phyloP scores from a whole-genome alignment of 1,284 basidiomycete genomes.

The Entoloma clypeatum region DNA sequence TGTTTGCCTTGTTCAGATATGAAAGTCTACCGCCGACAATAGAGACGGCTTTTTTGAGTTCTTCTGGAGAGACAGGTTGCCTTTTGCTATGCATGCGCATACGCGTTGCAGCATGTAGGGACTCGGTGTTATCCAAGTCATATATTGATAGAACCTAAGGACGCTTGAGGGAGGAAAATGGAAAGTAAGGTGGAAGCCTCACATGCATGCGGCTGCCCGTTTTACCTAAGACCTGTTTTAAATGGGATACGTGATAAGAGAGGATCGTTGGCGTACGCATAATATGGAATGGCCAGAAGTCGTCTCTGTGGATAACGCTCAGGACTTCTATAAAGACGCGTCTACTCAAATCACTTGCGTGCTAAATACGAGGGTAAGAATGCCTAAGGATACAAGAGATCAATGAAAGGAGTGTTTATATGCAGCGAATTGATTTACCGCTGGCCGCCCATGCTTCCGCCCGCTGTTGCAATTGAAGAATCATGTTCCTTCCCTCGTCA shows the following conservation, averaged over 20 bases:
- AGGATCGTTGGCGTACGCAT: slow-evolving; percentile 47
- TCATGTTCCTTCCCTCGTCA: slow-evolving; percentile 70
- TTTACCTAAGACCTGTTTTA: too few species aligned
- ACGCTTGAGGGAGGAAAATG: slow-evolving; percentile 5
- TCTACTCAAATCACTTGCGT: slow-evolving; percentile 44
- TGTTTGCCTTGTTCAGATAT: slow-evolving; percentile 63
- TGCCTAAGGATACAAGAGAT: slow-evolving; percentile 41
- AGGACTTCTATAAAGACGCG: slow-evolving; percentile 5
- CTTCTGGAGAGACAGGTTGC: slow-evolving; percentile 29
- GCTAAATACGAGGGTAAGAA: slow-evolving; percentile 76
- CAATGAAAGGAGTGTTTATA: too few species aligned
- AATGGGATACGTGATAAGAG: slow-evolving; percentile 1
- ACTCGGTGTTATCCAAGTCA: slow-evolving; percentile 64
- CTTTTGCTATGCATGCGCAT: slow-evolving; percentile 43
- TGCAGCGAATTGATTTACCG: slow-evolving; percentile 41
- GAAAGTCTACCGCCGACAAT: slow-evolving; percentile 74
- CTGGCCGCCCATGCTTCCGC: slow-evolving; percentile 83
- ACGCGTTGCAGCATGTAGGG: slow-evolving; percentile 54
- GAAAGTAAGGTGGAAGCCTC: slow-evolving; percentile 18
- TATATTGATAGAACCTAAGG: slow-evolving; percentile 66
- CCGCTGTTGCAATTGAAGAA: slow-evolving; percentile 80
- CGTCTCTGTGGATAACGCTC: slow-evolving; percentile 45
- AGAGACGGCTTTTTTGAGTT: slow-evolving; percentile 50
- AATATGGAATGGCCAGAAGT: slow-evolving; percentile 74
- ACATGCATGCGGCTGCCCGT: slow-evolving; percentile 72